These are phyloP conservation scores for Panicum hallii DNA, from an alignment of 202 grass and related monocot species.

Conservation along the genomic window DNA sequence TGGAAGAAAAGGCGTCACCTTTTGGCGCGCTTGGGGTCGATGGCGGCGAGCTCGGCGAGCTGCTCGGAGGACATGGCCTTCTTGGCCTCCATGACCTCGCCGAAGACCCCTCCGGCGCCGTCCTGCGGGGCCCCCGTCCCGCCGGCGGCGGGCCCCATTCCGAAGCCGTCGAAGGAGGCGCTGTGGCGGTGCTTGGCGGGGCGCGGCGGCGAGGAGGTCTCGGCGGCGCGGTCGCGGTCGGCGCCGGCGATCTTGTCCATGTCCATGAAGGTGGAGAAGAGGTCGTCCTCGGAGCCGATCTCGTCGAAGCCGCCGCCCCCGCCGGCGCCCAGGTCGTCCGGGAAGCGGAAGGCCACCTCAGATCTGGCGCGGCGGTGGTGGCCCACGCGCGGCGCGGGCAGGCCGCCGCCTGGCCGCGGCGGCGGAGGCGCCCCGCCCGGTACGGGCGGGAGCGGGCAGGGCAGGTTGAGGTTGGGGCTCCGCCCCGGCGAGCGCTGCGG, in stretches of 20 bases:
- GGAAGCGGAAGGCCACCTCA: constrained; percentile 88
- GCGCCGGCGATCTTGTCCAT: constrained; percentile 84
- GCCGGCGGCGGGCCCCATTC: constrained; percentile 47
- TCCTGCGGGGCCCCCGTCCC: constrained; percentile 31
- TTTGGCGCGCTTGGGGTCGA: constrained; percentile 98
- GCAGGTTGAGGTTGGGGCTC: constrained; percentile 48
- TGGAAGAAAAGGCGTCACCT: constrained; percentile 54
- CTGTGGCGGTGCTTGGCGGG: constrained; percentile 87
- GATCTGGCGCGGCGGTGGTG: constrained; percentile 98
- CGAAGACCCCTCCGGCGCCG: constrained; percentile 51
- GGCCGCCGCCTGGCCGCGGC: background rate
- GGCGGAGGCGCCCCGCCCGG: background rate
- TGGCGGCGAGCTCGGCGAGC: constrained; percentile 75
- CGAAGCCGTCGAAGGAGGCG: constrained; percentile 86
- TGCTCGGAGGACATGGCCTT: constrained; percentile 95
- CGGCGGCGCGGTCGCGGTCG: constrained; percentile 68
- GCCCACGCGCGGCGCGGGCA: constrained; percentile 34
- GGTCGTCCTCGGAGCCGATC: constrained; percentile 91
- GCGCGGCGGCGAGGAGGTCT: constrained; percentile 69
- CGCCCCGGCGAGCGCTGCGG: constrained; percentile 52
- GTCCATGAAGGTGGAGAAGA: constrained; percentile 99
- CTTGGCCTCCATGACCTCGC: constrained; percentile 90
- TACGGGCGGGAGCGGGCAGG: constrained; percentile 56
- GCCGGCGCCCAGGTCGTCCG: constrained; percentile 62
- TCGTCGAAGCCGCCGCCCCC: constrained; percentile 66